phyloP scores from a whole-genome alignment of 768 basidiomycete species.

The Naganishia vishniacii region DNA sequence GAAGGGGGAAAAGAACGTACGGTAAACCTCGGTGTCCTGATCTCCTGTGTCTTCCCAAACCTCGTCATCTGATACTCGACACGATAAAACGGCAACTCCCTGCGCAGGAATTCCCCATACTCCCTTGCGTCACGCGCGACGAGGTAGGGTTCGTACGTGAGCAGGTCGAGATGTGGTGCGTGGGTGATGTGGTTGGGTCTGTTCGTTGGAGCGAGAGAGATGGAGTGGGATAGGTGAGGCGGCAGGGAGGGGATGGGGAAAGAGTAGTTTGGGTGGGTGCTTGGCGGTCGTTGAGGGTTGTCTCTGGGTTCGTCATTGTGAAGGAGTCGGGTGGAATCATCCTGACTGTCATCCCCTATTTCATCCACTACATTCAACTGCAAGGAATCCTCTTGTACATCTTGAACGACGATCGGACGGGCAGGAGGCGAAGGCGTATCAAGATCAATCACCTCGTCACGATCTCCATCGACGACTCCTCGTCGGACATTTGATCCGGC shows the following conservation, averaged over 20 bases:
- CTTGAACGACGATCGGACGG: neutral
- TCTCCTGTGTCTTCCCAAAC: slow-evolving; percentile 32
- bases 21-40: slow-evolving; percentile 45
- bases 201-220: slow-evolving; percentile 29
- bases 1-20: neutral
- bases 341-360: neutral
- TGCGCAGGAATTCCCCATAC: slow-evolving; percentile 38
- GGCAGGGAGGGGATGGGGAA: slow-evolving; percentile 29
- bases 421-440: slow-evolving; percentile 18
- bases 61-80: slow-evolving; percentile 40
- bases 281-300: slow-evolving; percentile 27
- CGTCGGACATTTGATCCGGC: neutral
- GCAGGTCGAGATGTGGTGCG: slow-evolving; percentile 36
- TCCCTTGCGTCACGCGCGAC: slow-evolving; percentile 26
- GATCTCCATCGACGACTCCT: slow-evolving; percentile 5
- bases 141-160: slow-evolving; percentile 42
- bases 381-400: neutral
- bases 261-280: slow-evolving; percentile 34
- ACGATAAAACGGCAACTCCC: slow-evolving; percentile 42
- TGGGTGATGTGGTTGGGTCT: slow-evolving; percentile 27
- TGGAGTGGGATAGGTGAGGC: slow-evolving; percentile 5
- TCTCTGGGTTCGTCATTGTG: too few species aligned
- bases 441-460: slow-evolving; percentile 14
- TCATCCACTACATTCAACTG: neutral
- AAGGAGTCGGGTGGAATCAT: too few species aligned